A percentile compares a stretch with the other conserved stretches of the same genome.
phyloP scores from a whole-genome alignment of 176 grass and related monocot genomes.

The Triticum turgidum region DNA sequence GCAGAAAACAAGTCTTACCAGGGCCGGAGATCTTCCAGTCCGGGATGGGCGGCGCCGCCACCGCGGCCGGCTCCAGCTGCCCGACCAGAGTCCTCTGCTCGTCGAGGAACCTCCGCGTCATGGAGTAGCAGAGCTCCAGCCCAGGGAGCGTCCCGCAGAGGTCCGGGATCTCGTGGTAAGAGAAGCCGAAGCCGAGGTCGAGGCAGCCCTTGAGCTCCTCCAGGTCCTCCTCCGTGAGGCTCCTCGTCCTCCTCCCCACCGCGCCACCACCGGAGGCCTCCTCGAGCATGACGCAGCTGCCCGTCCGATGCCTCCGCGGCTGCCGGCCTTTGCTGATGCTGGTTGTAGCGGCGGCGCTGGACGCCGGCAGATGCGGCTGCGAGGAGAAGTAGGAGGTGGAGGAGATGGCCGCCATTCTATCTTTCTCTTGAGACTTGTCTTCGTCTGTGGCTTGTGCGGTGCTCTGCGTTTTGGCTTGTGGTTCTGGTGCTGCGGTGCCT shows the following conservation, averaged over 20 bases:
- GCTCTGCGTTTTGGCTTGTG: background rate
- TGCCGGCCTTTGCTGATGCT: background rate
- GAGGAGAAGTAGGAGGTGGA: conserved; percentile 50
- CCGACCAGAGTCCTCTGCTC: conserved; percentile 38
- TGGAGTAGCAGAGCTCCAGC: conserved; percentile 83
- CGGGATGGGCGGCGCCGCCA: conserved; percentile 8
- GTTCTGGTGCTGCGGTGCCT: background rate
- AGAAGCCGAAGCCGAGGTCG: conserved; percentile 78
- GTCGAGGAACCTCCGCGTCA: conserved; percentile 67
- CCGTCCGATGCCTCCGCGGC: background rate
- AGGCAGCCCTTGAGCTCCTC: conserved; percentile 84
- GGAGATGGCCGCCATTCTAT: conserved; percentile 39
- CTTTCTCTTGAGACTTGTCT: background rate
- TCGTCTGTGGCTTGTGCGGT: background rate
- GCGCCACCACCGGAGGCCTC: background rate
- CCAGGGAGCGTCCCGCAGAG: conserved; percentile 66
- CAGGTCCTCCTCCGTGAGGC: conserved; percentile 74
- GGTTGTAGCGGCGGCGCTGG: background rate
- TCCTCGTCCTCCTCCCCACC: conserved; percentile 47
- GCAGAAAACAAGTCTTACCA: conserved; percentile 36
- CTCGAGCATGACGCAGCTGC: conserved; percentile 63
- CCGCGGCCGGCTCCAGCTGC: background rate
- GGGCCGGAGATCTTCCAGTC: conserved; percentile 80
- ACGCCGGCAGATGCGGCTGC: conserved; percentile 34
- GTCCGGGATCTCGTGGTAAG: conserved; percentile 68